phyloP scores from a whole-genome alignment of 2,329 filamentous ascomycete species.

The Fusarium veterinarium region DNA sequence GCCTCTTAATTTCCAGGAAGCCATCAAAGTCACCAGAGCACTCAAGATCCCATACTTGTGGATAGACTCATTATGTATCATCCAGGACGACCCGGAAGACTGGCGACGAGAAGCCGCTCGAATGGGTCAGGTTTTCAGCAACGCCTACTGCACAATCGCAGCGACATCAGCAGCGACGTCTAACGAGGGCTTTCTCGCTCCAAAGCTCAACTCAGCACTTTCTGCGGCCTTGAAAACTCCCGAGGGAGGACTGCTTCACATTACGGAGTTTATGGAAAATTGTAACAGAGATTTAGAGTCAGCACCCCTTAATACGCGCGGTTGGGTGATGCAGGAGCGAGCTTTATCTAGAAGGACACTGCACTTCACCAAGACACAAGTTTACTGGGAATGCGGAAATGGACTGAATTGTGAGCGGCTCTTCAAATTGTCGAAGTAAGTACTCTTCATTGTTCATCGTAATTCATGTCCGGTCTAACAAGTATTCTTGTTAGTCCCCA shows the following conservation, averaged over 20 bases:
- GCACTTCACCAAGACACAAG: slow-evolving; percentile 3
- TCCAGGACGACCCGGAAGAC: not conserved
- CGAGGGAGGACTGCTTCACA: not conserved
- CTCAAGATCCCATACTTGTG: slow-evolving; percentile 9
- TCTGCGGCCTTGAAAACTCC: not conserved
- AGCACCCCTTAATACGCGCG: slow-evolving; percentile 40
- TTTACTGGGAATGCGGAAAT: slow-evolving; percentile 2
- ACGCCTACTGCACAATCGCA: not conserved
- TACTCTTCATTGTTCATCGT: too few species aligned
- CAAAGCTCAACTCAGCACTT: not conserved
- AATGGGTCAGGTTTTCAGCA: slow-evolving; percentile 9
- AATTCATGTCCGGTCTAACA: not conserved
- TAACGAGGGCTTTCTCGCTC: not conserved
- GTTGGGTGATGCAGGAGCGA: slow-evolving; percentile 13
- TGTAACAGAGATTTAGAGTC: not conserved
- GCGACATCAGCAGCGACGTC: not conserved
- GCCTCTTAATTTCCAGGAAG: slow-evolving; percentile 11
- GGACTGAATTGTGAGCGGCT: not conserved
- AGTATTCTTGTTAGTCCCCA: not conserved
- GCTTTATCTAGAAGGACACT: not conserved
- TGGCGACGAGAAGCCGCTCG: slow-evolving; percentile 3
- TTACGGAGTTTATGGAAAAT: not conserved
- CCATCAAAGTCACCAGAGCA: not conserved
- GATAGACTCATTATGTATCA: slow-evolving; percentile 2
- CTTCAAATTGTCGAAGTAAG: not conserved